Evolutionary conservation across 1,139 yeast species (phyloP).

Genomic region (Nadsonia starkeyi-henricii): DNA sequence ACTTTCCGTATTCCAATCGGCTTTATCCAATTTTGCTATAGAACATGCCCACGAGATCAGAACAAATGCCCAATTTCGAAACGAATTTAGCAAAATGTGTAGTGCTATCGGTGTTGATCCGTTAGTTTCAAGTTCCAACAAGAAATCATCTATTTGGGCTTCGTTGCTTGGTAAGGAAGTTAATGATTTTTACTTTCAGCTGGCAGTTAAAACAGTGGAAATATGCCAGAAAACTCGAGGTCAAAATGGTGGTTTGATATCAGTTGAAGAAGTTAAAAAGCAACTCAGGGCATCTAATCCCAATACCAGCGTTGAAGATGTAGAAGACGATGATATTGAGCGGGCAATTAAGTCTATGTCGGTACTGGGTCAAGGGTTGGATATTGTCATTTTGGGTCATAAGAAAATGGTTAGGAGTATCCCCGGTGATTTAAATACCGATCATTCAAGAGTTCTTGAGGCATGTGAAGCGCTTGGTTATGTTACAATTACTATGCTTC

Average conservation of each 20-base stretch:
- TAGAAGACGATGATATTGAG: slow-evolving; percentile 35
- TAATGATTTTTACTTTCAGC: slow-evolving; percentile 47
- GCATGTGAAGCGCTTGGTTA: slow-evolving; percentile 61
- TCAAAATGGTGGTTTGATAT: slow-evolving; percentile 67
- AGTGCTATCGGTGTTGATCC: slow-evolving; percentile 77
- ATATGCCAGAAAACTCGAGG: slow-evolving; percentile 56
- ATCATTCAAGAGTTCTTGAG: slow-evolving; percentile 57
- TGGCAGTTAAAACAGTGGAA: slow-evolving; percentile 62
- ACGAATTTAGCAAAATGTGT: slow-evolving; percentile 63
- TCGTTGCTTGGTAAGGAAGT: slow-evolving; percentile 27
- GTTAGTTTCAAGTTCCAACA: slow-evolving; percentile 34
- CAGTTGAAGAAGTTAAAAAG: slow-evolving; percentile 42
- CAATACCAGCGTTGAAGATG: slow-evolving; percentile 19
- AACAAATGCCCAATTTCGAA: slow-evolving; percentile 48
- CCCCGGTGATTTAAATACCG: slow-evolving; percentile 41
- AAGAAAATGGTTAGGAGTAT: slow-evolving; percentile 32
- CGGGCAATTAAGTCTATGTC: slow-evolving; percentile 32
- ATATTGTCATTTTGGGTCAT: slow-evolving; percentile 27
- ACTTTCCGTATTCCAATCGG: slow-evolving; percentile 25
- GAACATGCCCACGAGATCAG: slow-evolving; percentile 53
- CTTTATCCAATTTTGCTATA: slow-evolving; percentile 25
- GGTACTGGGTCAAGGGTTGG: slow-evolving; percentile 35
- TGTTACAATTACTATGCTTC: slow-evolving; percentile 46
- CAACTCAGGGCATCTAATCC: slow-evolving; percentile 21
- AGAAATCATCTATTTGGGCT: slow-evolving; percentile 24